These are phyloP conservation scores for Toxoplasma gondii DNA, from an alignment of 169 alveolate species.

Conservation along the genomic window DNA sequence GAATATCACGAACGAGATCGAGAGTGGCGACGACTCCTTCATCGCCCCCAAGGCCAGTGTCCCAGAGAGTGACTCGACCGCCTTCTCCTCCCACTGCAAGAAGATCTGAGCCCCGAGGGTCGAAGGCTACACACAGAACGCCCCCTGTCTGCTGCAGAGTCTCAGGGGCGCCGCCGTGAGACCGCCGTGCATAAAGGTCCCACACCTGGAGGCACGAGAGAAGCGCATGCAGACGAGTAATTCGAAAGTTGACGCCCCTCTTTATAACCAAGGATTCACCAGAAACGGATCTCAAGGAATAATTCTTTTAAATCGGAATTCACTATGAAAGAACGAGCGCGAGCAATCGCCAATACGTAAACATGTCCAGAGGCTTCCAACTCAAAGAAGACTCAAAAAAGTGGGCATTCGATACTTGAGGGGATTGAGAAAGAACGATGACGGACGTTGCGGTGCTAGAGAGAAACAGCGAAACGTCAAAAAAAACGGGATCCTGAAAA, in stretches of 20 bases:
- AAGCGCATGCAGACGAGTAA: background rate
- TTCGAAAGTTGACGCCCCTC: background rate
- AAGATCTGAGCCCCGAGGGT: slow-evolving; percentile 85
- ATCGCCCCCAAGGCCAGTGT: slow-evolving; percentile 45
- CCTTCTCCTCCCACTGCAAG: slow-evolving; percentile 77
- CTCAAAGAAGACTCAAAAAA: too few relatives aligned
- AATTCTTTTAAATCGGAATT: background rate
- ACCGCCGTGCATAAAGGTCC: slow-evolving; percentile 80
- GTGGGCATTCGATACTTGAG: too few relatives aligned
- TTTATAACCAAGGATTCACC: background rate
- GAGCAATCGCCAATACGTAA: too few relatives aligned
- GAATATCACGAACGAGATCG: slow-evolving; percentile 77
- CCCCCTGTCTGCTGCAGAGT: slow-evolving; percentile 82
- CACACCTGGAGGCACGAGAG: slow-evolving; percentile 79
- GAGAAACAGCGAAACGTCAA: too few relatives aligned
- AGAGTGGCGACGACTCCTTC: slow-evolving; percentile 51
- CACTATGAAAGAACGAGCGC: background rate
- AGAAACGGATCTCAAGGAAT: background rate
- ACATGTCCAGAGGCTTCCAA: too few relatives aligned
- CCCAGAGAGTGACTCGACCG: slow-evolving; percentile 78
- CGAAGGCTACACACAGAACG: slow-evolving; percentile 84
- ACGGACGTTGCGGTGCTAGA: too few relatives aligned
- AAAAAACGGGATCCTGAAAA: too few relatives aligned
- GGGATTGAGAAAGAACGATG: too few relatives aligned
- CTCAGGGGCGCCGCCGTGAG: slow-evolving; percentile 88